Base-by-base conservation (phyloP, 2,329 filamentous ascomycete species). In the Coniella vitis region DNA sequence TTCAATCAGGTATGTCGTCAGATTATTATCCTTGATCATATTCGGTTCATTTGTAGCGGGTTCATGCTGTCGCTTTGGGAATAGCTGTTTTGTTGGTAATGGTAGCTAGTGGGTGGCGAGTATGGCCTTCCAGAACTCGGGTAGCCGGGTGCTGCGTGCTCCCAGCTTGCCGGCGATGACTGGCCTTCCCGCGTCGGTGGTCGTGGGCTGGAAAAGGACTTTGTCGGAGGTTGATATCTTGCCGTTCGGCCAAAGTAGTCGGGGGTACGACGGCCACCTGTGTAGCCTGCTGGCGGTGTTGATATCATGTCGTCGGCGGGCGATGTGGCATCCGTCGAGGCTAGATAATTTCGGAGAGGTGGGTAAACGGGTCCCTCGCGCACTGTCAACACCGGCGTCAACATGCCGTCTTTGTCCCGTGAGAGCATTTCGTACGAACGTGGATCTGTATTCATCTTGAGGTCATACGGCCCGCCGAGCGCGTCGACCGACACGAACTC, bases 401-500 rank as follows among this genome's bases (percentile, higher is more conserved):
- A 69, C 69, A 70, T 65, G 58, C 71, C 65, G 65, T 62, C 64
- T 58, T 61, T 66, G 59, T 78, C 76, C 65, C 71, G 72, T 57
- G 76, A 79, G 59, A 90, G 81, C 86, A 90, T 90, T 74, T 90
- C 87, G 73, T 90, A 90, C 65, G 83, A 80, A 70, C 81, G 78
- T 63, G 73, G 74, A 58, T 83, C 80, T 51, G 51, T 51, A 35
- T 53, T 51, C 64, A 78, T 75, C 55, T 81, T 81, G 51, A 75
- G 65, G 52, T 79, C 74, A 58, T 70, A 63, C 46, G 66, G 67
- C 53, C 78, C 78, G 38, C 45, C 45, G 29, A 47, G 45, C 40
- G 90, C 89, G 62, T 96, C 91, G 39, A 86, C 83, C 35, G 88
- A 94, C 55, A 95, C 86, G 59, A 96, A 97, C 65, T 97, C 91